Evolutionary conservation across 2,329 filamentous ascomycete species (phyloP).

Genomic region (Macrophomina phaseolina): DNA sequence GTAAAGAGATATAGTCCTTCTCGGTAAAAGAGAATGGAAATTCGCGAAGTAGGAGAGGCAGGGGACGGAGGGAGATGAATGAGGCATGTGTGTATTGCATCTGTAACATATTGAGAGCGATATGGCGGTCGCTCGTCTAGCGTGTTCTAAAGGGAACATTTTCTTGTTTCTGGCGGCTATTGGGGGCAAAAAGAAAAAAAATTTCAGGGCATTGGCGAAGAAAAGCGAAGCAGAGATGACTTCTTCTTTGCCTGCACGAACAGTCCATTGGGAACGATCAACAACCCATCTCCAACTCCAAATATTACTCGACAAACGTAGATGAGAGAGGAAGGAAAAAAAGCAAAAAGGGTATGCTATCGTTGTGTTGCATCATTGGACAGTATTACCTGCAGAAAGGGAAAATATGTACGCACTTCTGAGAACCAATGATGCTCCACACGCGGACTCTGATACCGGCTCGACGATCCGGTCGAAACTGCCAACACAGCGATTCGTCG

Average conservation of each 20-base stretch:
- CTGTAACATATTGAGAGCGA: conserved; percentile 16
- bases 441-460: background rate
- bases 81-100: conserved; percentile 18
- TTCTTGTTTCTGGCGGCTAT: background rate
- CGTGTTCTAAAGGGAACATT: background rate
- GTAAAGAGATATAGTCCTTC: background rate
- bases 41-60: background rate
- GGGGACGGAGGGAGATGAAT: background rate
- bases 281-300: background rate
- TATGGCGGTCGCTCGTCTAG: background rate
- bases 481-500: background rate
- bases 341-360: background rate
- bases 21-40: background rate
- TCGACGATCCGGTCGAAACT: background rate
- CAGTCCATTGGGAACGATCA: background rate
- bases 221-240: background rate
- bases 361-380: background rate
- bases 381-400: background rate
- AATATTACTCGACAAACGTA: too few species aligned
- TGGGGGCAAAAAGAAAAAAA: background rate
- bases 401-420: background rate
- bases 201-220: background rate
- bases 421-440: background rate
- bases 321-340: background rate
- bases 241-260: background rate